Conservation (phyloP, 306 rosid genomes). For the Mimosa bimucronata region DNA sequence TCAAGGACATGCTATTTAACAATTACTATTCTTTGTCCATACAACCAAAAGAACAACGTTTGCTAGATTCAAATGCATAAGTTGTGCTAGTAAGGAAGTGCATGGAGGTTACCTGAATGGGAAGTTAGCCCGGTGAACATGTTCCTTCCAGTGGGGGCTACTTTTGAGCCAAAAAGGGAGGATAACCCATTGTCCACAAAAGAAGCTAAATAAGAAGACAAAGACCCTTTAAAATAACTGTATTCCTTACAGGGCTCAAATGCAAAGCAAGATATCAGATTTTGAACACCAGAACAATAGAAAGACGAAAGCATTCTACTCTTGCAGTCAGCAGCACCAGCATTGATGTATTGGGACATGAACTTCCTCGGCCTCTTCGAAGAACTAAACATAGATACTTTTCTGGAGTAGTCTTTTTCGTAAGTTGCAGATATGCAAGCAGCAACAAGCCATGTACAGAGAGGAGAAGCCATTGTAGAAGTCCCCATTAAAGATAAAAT, state of each 20-base stretch:
- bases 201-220: slow-evolving; percentile 47
- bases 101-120: slow-evolving; percentile 47
- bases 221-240: slow-evolving; percentile 43
- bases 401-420: slow-evolving; percentile 39
- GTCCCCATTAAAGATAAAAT: slow-evolving; percentile 48
- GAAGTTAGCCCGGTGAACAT: slow-evolving; percentile 45
- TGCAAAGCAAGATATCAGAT: slow-evolving; percentile 56
- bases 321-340: slow-evolving; percentile 26
- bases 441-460: slow-evolving; percentile 80
- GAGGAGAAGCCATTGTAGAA: slow-evolving; percentile 59
- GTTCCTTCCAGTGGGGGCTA: slow-evolving; percentile 36
- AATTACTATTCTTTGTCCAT: not conserved
- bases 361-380: slow-evolving; percentile 45
- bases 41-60: not conserved
- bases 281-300: slow-evolving; percentile 65
- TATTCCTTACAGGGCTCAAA: slow-evolving; percentile 60
- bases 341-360: slow-evolving; percentile 38
- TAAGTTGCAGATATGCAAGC: slow-evolving; percentile 78
- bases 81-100: not conserved
- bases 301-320: slow-evolving; percentile 41
- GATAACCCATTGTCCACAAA: slow-evolving; percentile 44
- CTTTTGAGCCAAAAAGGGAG: slow-evolving; percentile 56
- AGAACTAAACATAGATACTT: slow-evolving; percentile 39
- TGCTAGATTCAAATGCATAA: not conserved
- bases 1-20: not conserved